Base-by-base conservation (phyloP, 805 yeast species). In the Candida arabinofermentans region DNA sequence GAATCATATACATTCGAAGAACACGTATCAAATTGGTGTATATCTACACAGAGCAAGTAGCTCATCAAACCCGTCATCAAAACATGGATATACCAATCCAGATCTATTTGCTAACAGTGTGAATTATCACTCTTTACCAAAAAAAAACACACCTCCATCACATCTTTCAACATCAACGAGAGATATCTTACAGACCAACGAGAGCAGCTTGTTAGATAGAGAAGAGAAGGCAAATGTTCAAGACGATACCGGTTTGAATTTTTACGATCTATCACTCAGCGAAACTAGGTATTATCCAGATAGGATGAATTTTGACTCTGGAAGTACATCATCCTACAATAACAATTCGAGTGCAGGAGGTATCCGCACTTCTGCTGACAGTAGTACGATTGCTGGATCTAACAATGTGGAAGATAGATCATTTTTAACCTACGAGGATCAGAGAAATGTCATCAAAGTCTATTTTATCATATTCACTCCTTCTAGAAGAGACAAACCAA, bases 381-480 rank as follows among this genome's bases (percentile, higher is more conserved):
- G 16, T 10, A 5, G 8, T 14, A 9, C 34, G 8, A 27, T 31
- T 33, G 18, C 41, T 5, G 23, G 37, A 9, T 23, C 36, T 6
- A 27, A 41, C 12, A 36, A 36, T 23, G 39, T n/a, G 9, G 53
- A 48, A 8, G 47, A 45, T 12, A 49, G 53, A 24, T 62, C 71
- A 2, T 58, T 67, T 33, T 48, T 67, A 36, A 62, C 63, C 5
- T 76, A 75, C 51, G 71, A 68, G 35, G 82, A 76, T 47, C 61
- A 61, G n/a, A 60, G 82, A 45, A 57, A 59, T 9, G 61, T 64
- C 24, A 70, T 74, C 2, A 60, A 69, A 5, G 77, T 74, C 4
- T 77, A 75, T 43, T 76, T 75, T 53, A 63, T 72, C n/a, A 74
- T 76, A 22, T 73, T 71, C 50, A 75, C 81, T 1, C 81, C 79